phyloP scores from a whole-genome alignment of 306 rosid genomes.

The Aeschynomene evenia region DNA sequence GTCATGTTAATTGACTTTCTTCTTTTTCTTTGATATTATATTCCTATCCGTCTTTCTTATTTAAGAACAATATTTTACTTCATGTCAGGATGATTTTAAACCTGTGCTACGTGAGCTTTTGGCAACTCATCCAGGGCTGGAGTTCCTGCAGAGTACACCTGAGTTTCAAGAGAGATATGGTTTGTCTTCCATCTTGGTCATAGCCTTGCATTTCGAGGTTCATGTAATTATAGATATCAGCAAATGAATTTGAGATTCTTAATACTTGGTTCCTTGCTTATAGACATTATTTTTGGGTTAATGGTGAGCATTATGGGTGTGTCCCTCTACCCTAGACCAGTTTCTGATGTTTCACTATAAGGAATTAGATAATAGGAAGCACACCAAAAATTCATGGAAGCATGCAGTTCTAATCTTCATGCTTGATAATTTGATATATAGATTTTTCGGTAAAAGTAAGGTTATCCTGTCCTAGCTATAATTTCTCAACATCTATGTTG shows the following conservation, averaged over 20 bases:
- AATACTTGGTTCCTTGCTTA: not conserved
- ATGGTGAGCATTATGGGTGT: not conserved
- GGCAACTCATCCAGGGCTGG: conserved; percentile 97
- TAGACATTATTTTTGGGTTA: not conserved
- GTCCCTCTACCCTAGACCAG: not conserved
- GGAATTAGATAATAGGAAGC: not conserved
- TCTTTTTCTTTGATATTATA: conserved; percentile 20
- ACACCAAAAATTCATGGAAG: not conserved
- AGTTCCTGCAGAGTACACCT: conserved; percentile 95
- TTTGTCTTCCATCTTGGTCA: conserved; percentile 50
- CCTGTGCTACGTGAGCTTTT: conserved; percentile 91
- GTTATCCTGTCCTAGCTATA: not conserved
- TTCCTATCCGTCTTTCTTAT: conserved; percentile 16
- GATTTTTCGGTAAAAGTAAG: conserved; percentile 9
- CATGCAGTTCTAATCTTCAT: not conserved
- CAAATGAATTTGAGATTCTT: conserved; percentile 15
- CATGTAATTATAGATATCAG: not conserved
- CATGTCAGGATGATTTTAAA: conserved; percentile 87
- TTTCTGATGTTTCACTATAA: not conserved
- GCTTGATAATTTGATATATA: not conserved
- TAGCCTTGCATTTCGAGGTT: conserved; percentile 26
- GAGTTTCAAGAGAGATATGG: conserved; percentile 99
- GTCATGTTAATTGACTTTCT: not conserved
- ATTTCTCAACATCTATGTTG: not conserved
- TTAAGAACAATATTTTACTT: conserved; percentile 26